Evolutionary conservation across 116 monocot species (phyloP).

Genomic region (Trichopus zeylanicus): DNA sequence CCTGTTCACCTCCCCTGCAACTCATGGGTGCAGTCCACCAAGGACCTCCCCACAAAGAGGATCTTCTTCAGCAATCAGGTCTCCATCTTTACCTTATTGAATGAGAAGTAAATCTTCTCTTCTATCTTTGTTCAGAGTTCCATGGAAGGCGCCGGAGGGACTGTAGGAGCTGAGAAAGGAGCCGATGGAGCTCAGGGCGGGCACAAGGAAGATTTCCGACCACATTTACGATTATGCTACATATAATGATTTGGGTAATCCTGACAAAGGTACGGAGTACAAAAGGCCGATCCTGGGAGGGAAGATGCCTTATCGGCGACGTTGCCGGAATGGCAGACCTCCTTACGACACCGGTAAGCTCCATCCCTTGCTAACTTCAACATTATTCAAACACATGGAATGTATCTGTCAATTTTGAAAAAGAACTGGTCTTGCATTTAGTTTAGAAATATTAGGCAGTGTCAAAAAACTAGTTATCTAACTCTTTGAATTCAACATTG

Average conservation of each 20-base stretch:
- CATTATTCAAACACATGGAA: neutral
- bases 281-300: constrained; percentile 65
- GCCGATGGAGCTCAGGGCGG: constrained; percentile 58
- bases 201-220: constrained; percentile 55
- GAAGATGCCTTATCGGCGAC: constrained; percentile 64
- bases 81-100: neutral
- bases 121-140: constrained; percentile 41
- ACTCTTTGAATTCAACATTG: neutral
- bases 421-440: too few relatives aligned
- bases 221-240: constrained; percentile 69
- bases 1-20: constrained; percentile 67
- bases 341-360: constrained; percentile 51
- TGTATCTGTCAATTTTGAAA: too few relatives aligned
- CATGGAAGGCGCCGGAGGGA: constrained; percentile 69
- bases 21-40: constrained; percentile 84
- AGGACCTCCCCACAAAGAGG: constrained; percentile 33
- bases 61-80: constrained; percentile 89
- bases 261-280: constrained; percentile 47
- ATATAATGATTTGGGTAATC: constrained; percentile 89
- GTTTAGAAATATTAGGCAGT: too few relatives aligned
- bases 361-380: neutral
- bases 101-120: too few relatives aligned
- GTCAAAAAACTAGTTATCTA: too few relatives aligned
- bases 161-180: constrained; percentile 66
- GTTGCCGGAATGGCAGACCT: constrained; percentile 77